Conservation (phyloP, 352 stramenopile species). For the Phytophthora aleatoria region DNA sequence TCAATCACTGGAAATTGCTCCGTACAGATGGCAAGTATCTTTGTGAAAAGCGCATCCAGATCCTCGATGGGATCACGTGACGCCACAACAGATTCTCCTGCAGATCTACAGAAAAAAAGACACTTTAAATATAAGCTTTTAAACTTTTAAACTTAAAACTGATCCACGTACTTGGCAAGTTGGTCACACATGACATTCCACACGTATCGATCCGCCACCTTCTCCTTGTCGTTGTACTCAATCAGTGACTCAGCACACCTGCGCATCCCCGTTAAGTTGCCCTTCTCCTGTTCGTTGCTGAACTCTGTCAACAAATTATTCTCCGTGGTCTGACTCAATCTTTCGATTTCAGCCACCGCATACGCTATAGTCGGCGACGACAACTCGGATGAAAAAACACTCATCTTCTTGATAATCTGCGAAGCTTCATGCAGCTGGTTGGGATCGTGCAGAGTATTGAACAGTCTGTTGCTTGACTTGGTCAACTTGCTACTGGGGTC, state of each 20-base stretch:
- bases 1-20: conserved; percentile 74
- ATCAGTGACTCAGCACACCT: conserved; percentile 73
- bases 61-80: conserved; percentile 70
- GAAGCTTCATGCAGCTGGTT: conserved; percentile 74
- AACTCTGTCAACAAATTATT: conserved; percentile 78
- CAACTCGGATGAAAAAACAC: conserved; percentile 70
- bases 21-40: conserved; percentile 65
- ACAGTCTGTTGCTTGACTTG: conserved; percentile 64
- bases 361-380: conserved; percentile 59
- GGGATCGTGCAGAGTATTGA: conserved; percentile 72
- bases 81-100: conserved; percentile 21
- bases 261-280: conserved; percentile 52
- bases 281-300: conserved; percentile 68
- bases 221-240: conserved; percentile 85
- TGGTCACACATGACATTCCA: conserved; percentile 86
- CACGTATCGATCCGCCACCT: conserved; percentile 80
- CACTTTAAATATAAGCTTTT: background rate
- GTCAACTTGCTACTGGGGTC: conserved; percentile 53
- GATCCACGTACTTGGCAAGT: conserved; percentile 48
- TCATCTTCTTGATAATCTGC: conserved; percentile 75
- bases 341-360: conserved; percentile 73
- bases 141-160: background rate
- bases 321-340: conserved; percentile 76
- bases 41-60: conserved; percentile 61
- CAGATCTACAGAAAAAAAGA: conserved; percentile 14